Evolutionary conservation across 495 filamentous ascomycete genomes (phyloP).

Genomic region (Penicillium salamii): DNA sequence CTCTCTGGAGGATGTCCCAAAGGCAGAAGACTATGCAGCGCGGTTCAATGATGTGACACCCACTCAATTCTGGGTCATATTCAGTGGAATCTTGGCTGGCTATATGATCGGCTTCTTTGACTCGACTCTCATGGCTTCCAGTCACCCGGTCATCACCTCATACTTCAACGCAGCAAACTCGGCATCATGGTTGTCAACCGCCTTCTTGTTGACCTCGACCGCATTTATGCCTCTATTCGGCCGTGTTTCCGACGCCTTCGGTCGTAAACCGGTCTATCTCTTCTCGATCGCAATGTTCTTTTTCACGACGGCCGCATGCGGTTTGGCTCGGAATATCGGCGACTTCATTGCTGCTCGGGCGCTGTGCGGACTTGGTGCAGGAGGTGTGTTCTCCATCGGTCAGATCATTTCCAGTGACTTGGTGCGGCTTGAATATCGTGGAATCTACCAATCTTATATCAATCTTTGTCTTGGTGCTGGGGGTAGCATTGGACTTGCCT

Average conservation of each 20-base stretch:
- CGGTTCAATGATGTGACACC: slow-evolving; percentile 47
- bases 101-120: slow-evolving; percentile 65
- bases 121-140: slow-evolving; percentile 76
- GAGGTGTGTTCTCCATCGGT: slow-evolving; percentile 69
- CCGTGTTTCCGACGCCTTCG: slow-evolving; percentile 68
- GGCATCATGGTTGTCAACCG: slow-evolving; percentile 78
- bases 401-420: slow-evolving; percentile 73
- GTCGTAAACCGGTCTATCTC: slow-evolving; percentile 67
- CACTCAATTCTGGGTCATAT: slow-evolving; percentile 52
- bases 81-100: slow-evolving; percentile 44
- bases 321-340: slow-evolving; percentile 63
- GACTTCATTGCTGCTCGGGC: slow-evolving; percentile 72
- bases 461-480: slow-evolving; percentile 66
- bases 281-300: slow-evolving; percentile 62
- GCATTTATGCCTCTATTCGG: slow-evolving; percentile 72
- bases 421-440: slow-evolving; percentile 71
- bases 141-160: slow-evolving; percentile 77
- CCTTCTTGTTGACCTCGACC: slow-evolving; percentile 74
- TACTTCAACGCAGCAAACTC: slow-evolving; percentile 72
- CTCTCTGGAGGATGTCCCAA: not conserved
- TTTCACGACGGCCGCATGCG: slow-evolving; percentile 69
- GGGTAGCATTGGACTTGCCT: slow-evolving; percentile 63
- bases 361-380: slow-evolving; percentile 71
- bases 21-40: slow-evolving; percentile 26
- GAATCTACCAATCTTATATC: slow-evolving; percentile 72